These are phyloP conservation scores for Leccinum rimulosum DNA, from an alignment of 768 basidiomycete species.

Conservation along the genomic window DNA sequence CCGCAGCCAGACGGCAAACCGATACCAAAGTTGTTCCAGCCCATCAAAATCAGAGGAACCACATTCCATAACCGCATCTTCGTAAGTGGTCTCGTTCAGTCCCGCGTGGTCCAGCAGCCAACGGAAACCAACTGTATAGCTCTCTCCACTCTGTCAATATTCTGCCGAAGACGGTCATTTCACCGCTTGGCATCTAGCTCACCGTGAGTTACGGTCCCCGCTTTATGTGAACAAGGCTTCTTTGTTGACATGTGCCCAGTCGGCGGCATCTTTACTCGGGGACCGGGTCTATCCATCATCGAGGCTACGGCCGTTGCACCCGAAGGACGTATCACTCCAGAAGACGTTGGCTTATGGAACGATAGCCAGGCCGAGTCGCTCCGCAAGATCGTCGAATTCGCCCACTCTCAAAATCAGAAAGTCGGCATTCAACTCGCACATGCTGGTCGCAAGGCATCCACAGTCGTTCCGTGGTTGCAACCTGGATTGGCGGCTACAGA, in stretches of 20 bases:
- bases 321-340: constrained; percentile 63
- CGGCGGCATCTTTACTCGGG: constrained; percentile 41
- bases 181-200: constrained; percentile 58
- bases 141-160: constrained; percentile 62
- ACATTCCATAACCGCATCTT: constrained; percentile 56
- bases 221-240: not conserved
- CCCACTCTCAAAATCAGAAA: constrained; percentile 67
- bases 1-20: constrained; percentile 40
- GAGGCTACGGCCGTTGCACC: constrained; percentile 67
- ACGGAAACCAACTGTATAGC: constrained; percentile 18
- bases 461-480: constrained; percentile 58
- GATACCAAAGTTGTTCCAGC: constrained; percentile 50
- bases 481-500: constrained; percentile 34
- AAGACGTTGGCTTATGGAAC: constrained; percentile 63
- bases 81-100: constrained; percentile 30
- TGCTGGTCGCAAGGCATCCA: constrained; percentile 74
- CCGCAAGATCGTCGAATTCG: constrained; percentile 60
- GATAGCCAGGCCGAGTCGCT: constrained; percentile 51
- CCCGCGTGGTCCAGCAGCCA: not conserved
- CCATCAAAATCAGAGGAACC: constrained; percentile 50
- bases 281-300: constrained; percentile 55
- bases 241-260: constrained; percentile 31
- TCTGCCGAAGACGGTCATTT: constrained; percentile 52
- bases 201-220: constrained; percentile 24
- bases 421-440: constrained; percentile 76